Percentiles rank a stretch among this genome's conserved stretches.
Conservation (phyloP, 2,329 filamentous ascomycete genomes). For the Penicillium sp. region DNA sequence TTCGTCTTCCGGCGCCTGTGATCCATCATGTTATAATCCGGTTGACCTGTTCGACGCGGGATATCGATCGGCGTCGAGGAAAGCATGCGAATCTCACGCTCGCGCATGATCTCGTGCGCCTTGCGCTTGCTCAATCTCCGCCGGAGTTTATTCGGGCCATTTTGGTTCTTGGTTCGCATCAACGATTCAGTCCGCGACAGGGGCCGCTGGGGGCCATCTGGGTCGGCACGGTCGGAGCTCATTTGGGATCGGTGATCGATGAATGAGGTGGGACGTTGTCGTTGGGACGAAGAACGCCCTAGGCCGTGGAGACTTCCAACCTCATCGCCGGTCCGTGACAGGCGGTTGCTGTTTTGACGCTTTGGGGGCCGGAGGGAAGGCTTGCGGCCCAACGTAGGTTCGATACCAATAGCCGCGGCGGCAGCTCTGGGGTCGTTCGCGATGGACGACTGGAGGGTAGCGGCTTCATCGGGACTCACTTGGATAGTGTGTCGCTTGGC, state of each 20-base stretch:
- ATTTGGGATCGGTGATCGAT: slow-evolving; percentile 22
- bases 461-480: slow-evolving; percentile 54
- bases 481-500: slow-evolving; percentile 66
- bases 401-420: slow-evolving; percentile 14
- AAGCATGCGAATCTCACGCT: slow-evolving; percentile 88
- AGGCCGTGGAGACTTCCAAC: slow-evolving; percentile 18
- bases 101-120: slow-evolving; percentile 72
- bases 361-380: slow-evolving; percentile 36
- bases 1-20: slow-evolving; percentile 56
- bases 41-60: slow-evolving; percentile 52
- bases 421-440: slow-evolving; percentile 17
- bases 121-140: slow-evolving; percentile 77
- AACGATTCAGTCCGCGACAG: slow-evolving; percentile 50
- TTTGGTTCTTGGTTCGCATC: slow-evolving; percentile 59
- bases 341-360: slow-evolving; percentile 34
- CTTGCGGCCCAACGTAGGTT: slow-evolving; percentile 30
- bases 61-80: slow-evolving; percentile 66
- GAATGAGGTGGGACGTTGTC: slow-evolving; percentile 18
- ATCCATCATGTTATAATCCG: slow-evolving; percentile 51
- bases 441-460: slow-evolving; percentile 38
- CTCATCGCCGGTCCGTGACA: slow-evolving; percentile 24
- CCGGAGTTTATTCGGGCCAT: slow-evolving; percentile 58
- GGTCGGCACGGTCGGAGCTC: slow-evolving; percentile 18
- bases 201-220: slow-evolving; percentile 33
- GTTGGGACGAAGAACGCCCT: slow-evolving; percentile 11